Evolutionary conservation across 2,329 filamentous ascomycete genomes (phyloP), one percentile per base, ranked within the genome.

Genomic region (Trichoderma gracile): DNA sequence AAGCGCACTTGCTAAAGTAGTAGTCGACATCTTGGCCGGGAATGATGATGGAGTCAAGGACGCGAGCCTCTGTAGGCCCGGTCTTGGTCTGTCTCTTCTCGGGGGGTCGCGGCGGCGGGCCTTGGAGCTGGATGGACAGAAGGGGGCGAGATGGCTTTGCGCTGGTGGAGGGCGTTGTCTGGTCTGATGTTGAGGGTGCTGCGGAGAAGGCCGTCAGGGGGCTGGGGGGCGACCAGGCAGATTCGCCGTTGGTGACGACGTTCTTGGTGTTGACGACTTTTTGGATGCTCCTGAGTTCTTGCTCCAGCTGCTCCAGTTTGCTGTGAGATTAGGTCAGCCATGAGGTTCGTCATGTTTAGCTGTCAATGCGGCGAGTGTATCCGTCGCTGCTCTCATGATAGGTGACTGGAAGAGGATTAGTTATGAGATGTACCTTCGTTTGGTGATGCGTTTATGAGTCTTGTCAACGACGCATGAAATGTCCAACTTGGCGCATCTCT

Each of bases 261-360:
- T 50, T 52, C 42, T 59, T 65, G 40, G 47, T 59, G 49, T 76
- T 73, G 47, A 86, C 83, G 50, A 78, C 81, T 67, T 84, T 78
- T 68, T 84, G 84, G 69, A 85, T 84, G 70, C 75, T 81, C 67
- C 77, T 79, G n/a, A 85, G 78, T 70, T 85, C 83, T 66, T 82
- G 80, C 57, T 81, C 82, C 5, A 85, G 75, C 66, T 83, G 80
- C 67, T 86, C 83, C 3, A 86, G 75, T 70, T 86, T 85, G 69
- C 83, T 85, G 8, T 85, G 8, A 12, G 3, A 2, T 2, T 5
- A n/a, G 12, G 40, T 61, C 40, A 53, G 58, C 58, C 27, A 21
- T 12, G 15, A 14, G n/a, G 25, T 21, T 50, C 23, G n/a, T 38
- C 27, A 38, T 30, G 17, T n/a, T 5, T 1, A 27, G 27, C n/a